Evolutionary conservation across 306 rosid genomes (phyloP), one percentile per base, ranked within the genome.

Genomic region (Dalbergia cochinchinensis): DNA sequence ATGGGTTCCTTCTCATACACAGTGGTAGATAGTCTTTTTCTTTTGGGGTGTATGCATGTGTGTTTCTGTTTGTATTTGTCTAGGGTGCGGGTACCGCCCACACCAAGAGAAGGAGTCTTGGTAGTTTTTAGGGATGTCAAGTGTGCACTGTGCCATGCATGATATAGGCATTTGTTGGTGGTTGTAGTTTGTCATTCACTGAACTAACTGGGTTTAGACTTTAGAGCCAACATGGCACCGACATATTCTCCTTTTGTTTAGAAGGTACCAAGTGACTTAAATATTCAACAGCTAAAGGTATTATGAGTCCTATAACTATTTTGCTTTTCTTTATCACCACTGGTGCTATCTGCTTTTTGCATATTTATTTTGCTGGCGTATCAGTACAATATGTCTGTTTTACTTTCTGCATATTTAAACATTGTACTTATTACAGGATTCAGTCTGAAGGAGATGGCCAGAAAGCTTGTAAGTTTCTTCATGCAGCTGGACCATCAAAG

Each of bases 401-500:
- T 64, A 14, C 74, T 69, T 37, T 74, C 42, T 75, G 13, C 69
- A 14, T 73, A 5, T 53, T 74, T 55, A 55, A 57, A 61, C 47
- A 26, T 84, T 34, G 41, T 61, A 48, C 47, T 20, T 88, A 59
- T 87, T 8, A 45, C 91, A 93, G 97, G 82, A 91, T 93, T 78
- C 88, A 73, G 65, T 85, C 94, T 42, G 97, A 93, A 85, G 82
- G 14, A 31, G 96, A 91, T 88, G 96, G 97, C 15, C 85, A 87
- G 63, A 76, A 88, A 74, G 97, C 96, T 81, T 93, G 97, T 81
- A 93, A 86, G 83, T 80, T 81, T 73, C 91, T 93, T 85, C 97
- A 93, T 73, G 89, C 89, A 47, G 91, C 89, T 18, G 97, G 97
- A 77, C 97, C 96, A 31, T 79, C 94, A 65, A 89, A 85, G 96